Evolutionary conservation across 2,329 filamentous ascomycete species (phyloP), one percentile per base, ranked within the genome.

Genomic region (Tolypocladium album): DNA sequence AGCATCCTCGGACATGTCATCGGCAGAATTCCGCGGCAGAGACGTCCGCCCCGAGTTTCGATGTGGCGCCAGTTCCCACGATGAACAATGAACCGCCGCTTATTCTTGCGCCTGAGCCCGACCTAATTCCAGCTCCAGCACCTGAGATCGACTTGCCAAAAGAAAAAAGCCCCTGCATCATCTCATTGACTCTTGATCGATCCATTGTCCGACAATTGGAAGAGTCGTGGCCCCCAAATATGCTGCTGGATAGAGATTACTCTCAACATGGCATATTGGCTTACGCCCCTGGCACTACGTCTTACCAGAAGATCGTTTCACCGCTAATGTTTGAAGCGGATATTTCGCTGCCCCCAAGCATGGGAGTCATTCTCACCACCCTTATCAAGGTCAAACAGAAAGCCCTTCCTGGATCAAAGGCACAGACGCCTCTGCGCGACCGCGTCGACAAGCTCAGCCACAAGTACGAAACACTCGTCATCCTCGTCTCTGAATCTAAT

Each of bases 311-410:
- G 50, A 15, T 73, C 3, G 61, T 66, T 4, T 78, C 76, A 0
- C 64, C 73, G 0, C 70, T 81, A 1, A 72, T 74, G 1, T 73
- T 76, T 7, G 88, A 91, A 69, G 87, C 89, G 3, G 92, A 96
- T 66, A 72, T 96, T 3, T 82, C 88, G 1, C 66, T 92, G 6
- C 89, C 89, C 0, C 85, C 89, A 0, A 78, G 77, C 0, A 84
- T 82, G 0, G 91, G 89, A 0, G 74, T 96, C 3, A 71, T 96
- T 0, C 68, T 89, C 24, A 89, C 89, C 0, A 89, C 83, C 0
- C 75, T 92, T 6, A 83, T 92, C 62, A 85, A 87, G 64, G 79
- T 88, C 34, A 88, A 86, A 52, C 92, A 96, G 67, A 83, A 80
- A 56, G 78, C 87, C 3, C 76, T 92, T 0, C 89, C 90, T 0